Conservation (phyloP, 352 stramenopile species). For the Globisporangium echinulatum region DNA sequence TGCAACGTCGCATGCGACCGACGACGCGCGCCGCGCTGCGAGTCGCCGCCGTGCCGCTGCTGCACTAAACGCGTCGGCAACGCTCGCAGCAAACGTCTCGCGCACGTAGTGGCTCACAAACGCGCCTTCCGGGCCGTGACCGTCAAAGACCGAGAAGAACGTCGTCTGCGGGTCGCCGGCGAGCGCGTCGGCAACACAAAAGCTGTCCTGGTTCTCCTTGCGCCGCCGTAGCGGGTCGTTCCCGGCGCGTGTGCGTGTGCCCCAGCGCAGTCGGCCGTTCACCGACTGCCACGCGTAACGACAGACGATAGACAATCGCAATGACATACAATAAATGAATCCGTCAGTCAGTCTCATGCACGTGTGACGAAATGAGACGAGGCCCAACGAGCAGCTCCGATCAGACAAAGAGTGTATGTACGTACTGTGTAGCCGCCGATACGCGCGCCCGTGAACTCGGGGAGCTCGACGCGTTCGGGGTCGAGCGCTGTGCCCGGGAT, state of each 20-base stretch:
- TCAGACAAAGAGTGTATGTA: too few relatives aligned
- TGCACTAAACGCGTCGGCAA: constrained; percentile 33
- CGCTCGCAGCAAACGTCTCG: constrained; percentile 51
- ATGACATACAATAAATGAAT: too few relatives aligned
- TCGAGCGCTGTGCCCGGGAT: constrained; percentile 64
- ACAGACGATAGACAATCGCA: too few relatives aligned
- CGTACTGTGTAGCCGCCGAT: constrained; percentile 29
- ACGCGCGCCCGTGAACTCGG: constrained; percentile 55
- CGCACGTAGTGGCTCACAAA: constrained; percentile 70
- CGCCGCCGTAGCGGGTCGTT: constrained; percentile 71
- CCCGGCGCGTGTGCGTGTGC: constrained; percentile 44
- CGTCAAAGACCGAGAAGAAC: constrained; percentile 77
- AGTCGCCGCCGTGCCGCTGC: not conserved
- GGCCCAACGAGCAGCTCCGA: too few relatives aligned
- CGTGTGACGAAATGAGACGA: too few relatives aligned
- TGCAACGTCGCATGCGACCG: constrained; percentile 34
- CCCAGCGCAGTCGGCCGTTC: constrained; percentile 46
- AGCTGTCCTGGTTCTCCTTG: constrained; percentile 80
- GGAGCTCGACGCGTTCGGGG: constrained; percentile 39
- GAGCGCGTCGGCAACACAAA: constrained; percentile 53
- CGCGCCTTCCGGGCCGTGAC: constrained; percentile 66
- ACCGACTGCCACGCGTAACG: constrained; percentile 14
- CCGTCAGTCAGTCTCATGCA: too few relatives aligned
- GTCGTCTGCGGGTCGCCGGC: constrained; percentile 34
- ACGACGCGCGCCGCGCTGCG: not conserved